Evolutionary conservation across 1,284 basidiomycete genomes (phyloP).

Genomic region (Singerocomus inundabilis): DNA sequence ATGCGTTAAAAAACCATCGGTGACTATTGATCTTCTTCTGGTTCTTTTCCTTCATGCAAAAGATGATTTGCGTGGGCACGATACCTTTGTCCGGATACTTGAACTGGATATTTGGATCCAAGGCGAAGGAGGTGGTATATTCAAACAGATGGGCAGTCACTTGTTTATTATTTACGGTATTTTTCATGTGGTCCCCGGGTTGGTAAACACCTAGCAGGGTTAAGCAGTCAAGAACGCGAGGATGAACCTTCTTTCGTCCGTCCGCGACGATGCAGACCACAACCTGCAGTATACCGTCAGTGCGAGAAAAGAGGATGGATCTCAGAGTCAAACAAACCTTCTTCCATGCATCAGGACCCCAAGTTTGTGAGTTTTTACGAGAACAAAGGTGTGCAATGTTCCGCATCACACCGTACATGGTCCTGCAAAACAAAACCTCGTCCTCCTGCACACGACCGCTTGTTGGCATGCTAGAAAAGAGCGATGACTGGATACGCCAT

Average conservation of each 20-base stretch:
- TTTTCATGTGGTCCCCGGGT: slow-evolving; percentile 83
- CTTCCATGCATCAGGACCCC: slow-evolving; percentile 97
- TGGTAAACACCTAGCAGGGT: slow-evolving; percentile 79
- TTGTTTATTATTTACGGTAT: slow-evolving; percentile 81
- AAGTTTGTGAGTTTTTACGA: slow-evolving; percentile 91
- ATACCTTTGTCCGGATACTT: slow-evolving; percentile 94
- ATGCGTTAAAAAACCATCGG: slow-evolving; percentile 95
- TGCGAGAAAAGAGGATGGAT: background rate
- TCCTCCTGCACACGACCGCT: slow-evolving; percentile 67
- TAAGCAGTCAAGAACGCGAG: slow-evolving; percentile 91
- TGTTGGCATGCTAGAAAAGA: slow-evolving; percentile 72
- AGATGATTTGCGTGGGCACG: slow-evolving; percentile 89
- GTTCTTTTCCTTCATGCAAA: slow-evolving; percentile 94
- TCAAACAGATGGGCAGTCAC: slow-evolving; percentile 96
- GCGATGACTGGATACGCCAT: slow-evolving; percentile 54
- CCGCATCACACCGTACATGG: slow-evolving; percentile 94
- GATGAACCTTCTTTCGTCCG: slow-evolving; percentile 89
- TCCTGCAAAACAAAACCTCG: slow-evolving; percentile 90
- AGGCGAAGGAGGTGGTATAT: slow-evolving; percentile 88
- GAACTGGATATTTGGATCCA: slow-evolving; percentile 90
- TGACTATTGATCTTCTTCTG: slow-evolving; percentile 97
- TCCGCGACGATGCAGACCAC: slow-evolving; percentile 96
- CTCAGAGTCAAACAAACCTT: slow-evolving; percentile 54
- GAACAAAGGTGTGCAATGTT: slow-evolving; percentile 90
- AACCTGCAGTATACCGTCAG: slow-evolving; percentile 49